Percentiles rank a stretch among this genome's conserved stretches.
These are phyloP conservation scores for Populus ilicifolia DNA, from an alignment of 345 rosid species.

Conservation along the genomic window DNA sequence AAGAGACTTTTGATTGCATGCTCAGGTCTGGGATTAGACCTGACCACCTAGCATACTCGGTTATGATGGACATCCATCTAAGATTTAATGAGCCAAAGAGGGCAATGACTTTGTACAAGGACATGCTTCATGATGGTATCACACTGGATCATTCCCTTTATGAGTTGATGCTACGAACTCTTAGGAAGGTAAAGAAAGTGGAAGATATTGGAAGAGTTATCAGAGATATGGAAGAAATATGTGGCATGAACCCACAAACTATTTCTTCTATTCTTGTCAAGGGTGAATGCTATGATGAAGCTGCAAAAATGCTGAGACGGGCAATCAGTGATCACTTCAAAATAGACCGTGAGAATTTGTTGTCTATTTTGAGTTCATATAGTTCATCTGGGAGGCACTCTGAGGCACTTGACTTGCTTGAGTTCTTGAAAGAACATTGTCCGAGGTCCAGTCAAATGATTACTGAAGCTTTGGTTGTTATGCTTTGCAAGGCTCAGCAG, in stretches of 20 bases:
- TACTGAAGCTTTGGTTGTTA: slow-evolving; percentile 60
- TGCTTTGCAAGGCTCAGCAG: slow-evolving; percentile 68
- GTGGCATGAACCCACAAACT: slow-evolving; percentile 55
- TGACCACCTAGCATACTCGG: slow-evolving; percentile 77
- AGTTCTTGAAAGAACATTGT: slow-evolving; percentile 54
- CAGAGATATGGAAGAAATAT: slow-evolving; percentile 65
- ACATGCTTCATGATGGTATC: slow-evolving; percentile 63
- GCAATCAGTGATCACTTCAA: slow-evolving; percentile 53
- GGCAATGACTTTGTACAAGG: slow-evolving; percentile 55
- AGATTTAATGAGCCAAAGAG: slow-evolving; percentile 58
- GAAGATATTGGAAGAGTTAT: slow-evolving; percentile 60
- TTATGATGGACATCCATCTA: slow-evolving; percentile 75
- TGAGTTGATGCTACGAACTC: slow-evolving; percentile 50
- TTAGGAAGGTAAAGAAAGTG: slow-evolving; percentile 46
- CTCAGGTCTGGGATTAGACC: slow-evolving; percentile 70
- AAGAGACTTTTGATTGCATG: slow-evolving; percentile 73
- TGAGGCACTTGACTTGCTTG: slow-evolving; percentile 79
- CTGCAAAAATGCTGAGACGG: slow-evolving; percentile 58
- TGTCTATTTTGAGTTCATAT: slow-evolving; percentile 70
- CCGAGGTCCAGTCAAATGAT: slow-evolving; percentile 47
- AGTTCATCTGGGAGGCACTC: slow-evolving; percentile 68
- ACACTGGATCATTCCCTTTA: slow-evolving; percentile 54
- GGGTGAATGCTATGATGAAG: slow-evolving; percentile 80
- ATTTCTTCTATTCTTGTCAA: slow-evolving; percentile 73
- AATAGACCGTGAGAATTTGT: slow-evolving; percentile 50